Evolutionary conservation across 1,139 yeast genomes (phyloP).

Genomic region (Geotrichum klebahnii): DNA sequence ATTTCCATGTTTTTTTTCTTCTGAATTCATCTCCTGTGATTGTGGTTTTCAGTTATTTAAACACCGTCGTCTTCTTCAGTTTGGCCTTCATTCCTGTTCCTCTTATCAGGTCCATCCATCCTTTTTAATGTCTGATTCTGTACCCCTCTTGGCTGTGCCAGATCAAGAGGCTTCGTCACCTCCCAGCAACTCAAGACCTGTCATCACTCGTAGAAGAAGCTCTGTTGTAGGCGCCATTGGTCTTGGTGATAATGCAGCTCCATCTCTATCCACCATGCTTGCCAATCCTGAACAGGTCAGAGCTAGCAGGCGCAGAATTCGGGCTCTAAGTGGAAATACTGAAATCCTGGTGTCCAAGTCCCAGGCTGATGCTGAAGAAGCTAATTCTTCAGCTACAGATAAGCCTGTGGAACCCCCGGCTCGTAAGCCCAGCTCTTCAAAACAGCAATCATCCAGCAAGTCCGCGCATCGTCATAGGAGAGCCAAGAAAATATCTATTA

Average conservation of each 20-base stretch:
- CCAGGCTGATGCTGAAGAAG: conserved; percentile 25
- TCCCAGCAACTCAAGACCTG: not conserved
- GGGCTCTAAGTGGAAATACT: conserved; percentile 34
- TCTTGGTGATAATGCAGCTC: conserved; percentile 42
- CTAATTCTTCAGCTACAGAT: conserved; percentile 6
- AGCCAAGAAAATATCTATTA: conserved; percentile 9
- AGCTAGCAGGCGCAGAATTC: conserved; percentile 37
- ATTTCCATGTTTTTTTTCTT: not conserved
- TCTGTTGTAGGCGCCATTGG: conserved; percentile 40
- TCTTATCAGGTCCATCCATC: not conserved
- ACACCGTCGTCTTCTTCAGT: not conserved
- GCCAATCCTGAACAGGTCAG: conserved; percentile 34
- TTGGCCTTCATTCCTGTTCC: not conserved
- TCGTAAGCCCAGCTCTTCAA: not conserved
- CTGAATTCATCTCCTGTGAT: not conserved
- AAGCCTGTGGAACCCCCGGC: conserved; percentile 1
- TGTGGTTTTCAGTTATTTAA: not conserved
- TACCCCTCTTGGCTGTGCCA: not conserved
- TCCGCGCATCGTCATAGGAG: conserved; percentile 8
- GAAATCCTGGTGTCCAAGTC: conserved; percentile 29
- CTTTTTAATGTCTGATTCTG: not conserved
- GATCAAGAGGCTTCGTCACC: not conserved
- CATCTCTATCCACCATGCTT: conserved; percentile 40
- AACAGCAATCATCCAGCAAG: not conserved
- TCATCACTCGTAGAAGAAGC: conserved; percentile 23